A percentile compares a stretch with the other conserved stretches of the same genome.
These are phyloP conservation scores for Jatropha podagrica DNA, from an alignment of 441 rosid species.

Conservation along the genomic window DNA sequence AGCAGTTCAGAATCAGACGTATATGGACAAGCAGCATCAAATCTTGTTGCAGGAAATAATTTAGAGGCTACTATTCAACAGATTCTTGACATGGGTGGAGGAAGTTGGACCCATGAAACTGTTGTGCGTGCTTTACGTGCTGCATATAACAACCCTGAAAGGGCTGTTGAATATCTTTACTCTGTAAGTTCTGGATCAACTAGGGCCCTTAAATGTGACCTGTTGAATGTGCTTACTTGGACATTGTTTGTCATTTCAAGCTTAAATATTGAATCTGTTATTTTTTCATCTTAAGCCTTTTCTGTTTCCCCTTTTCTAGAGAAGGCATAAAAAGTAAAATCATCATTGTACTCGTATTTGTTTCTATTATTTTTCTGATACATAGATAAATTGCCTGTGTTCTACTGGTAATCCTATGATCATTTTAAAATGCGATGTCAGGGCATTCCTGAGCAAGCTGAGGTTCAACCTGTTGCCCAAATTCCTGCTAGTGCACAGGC, in stretches of 20 bases:
- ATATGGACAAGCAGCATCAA: slow-evolving; percentile 88
- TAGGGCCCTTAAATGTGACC: neutral
- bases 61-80: slow-evolving; percentile 82
- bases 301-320: too few species aligned
- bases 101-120: slow-evolving; percentile 84
- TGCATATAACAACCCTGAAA: slow-evolving; percentile 89
- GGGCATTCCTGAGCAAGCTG: slow-evolving; percentile 97
- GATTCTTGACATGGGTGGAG: slow-evolving; percentile 96
- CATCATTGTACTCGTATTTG: too few species aligned
- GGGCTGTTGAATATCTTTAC: slow-evolving; percentile 95
- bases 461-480: slow-evolving; percentile 61
- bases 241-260: too few species aligned
- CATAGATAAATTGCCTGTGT: too few species aligned
- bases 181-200: slow-evolving; percentile 43
- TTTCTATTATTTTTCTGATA: too few species aligned
- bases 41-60: slow-evolving; percentile 78
- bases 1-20: slow-evolving; percentile 57
- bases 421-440: slow-evolving; percentile 22
- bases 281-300: too few species aligned
- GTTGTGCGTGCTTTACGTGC: slow-evolving; percentile 91
- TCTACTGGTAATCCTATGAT: too few species aligned
- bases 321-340: too few species aligned
- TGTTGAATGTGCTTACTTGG: neutral
- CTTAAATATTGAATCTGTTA: too few species aligned
- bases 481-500: slow-evolving; percentile 55